A percentile compares a stretch with the other conserved stretches of the same genome.
phyloP scores from a whole-genome alignment of 1,284 basidiomycete genomes.

The Moniliophthora roreri region DNA sequence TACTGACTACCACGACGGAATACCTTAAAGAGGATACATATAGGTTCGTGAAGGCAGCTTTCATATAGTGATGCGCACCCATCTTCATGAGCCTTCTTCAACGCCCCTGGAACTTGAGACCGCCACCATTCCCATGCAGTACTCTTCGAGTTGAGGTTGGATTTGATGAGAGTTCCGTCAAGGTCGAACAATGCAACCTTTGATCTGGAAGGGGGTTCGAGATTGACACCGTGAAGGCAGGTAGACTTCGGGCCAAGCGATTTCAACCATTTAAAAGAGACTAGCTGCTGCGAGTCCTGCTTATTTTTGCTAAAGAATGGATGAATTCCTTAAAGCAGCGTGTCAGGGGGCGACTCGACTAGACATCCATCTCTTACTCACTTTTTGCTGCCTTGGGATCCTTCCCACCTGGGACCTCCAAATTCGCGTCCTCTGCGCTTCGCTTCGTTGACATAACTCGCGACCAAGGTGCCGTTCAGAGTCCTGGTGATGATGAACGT shows the following conservation, averaged over 20 bases:
- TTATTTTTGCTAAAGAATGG: constrained; percentile 35
- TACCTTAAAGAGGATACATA: constrained; percentile 44
- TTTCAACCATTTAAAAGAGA: constrained; percentile 57
- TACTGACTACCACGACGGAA: constrained; percentile 78
- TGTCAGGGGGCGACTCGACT: neutral
- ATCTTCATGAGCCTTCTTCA: constrained; percentile 57
- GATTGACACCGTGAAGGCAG: constrained; percentile 64
- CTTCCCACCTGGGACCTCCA: neutral
- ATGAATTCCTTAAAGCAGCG: constrained; percentile 28
- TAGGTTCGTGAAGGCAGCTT: neutral
- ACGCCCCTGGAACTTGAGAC: constrained; percentile 57
- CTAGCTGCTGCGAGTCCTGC: constrained; percentile 10
- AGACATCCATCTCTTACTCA: neutral
- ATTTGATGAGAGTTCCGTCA: constrained; percentile 85
- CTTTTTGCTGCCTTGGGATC: neutral
- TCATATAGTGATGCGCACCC: constrained; percentile 47
- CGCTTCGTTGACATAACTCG: neutral
- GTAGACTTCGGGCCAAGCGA: constrained; percentile 54
- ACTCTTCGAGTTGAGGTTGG: constrained; percentile 41
- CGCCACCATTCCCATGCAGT: constrained; percentile 80
- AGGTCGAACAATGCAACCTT: constrained; percentile 85
- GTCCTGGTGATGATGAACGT: too few species aligned
- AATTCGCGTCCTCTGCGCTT: neutral
- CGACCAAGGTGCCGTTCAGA: too few species aligned
- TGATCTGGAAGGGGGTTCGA: constrained; percentile 42